Evolutionary conservation across 306 rosid species (phyloP).

Genomic region (Corylus heterophylla): DNA sequence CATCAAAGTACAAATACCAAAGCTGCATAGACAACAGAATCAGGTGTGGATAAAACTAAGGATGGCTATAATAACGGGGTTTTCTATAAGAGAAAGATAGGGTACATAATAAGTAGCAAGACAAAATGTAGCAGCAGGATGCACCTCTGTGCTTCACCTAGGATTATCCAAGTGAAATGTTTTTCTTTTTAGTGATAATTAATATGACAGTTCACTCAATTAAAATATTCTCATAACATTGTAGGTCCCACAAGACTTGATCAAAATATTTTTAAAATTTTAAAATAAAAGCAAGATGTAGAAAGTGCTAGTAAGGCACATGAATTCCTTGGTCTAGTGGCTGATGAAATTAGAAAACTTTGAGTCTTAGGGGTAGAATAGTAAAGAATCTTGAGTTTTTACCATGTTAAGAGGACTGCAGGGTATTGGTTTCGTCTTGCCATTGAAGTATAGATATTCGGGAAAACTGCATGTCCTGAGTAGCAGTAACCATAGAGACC

Average conservation of each 20-base stretch:
- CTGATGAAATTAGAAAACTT: neutral
- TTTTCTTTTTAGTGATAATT: neutral
- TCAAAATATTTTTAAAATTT: neutral
- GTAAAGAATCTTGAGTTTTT: conserved; percentile 30
- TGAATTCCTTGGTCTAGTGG: neutral
- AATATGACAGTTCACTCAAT: neutral
- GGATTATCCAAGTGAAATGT: neutral
- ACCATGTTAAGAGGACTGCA: conserved; percentile 77
- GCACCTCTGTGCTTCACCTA: neutral
- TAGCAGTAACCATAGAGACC: conserved; percentile 98
- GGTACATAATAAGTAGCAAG: neutral
- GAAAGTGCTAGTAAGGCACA: conserved; percentile 14
- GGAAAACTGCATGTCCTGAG: conserved; percentile 97
- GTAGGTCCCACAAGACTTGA: neutral
- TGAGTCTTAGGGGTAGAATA: neutral
- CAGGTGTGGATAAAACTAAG: neutral
- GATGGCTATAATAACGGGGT: neutral
- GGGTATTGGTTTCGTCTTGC: conserved; percentile 75
- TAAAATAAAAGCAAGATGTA: neutral
- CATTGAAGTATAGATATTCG: conserved; percentile 92
- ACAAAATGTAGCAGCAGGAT: neutral
- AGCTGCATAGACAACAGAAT: conserved; percentile 44
- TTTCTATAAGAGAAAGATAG: neutral
- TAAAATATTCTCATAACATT: neutral
- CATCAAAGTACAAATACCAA: conserved; percentile 63